Percentiles rank a stretch among this genome's conserved stretches.
phyloP scores from a whole-genome alignment of 1,284 basidiomycete species.

The Cryptococcus hybrid region DNA sequence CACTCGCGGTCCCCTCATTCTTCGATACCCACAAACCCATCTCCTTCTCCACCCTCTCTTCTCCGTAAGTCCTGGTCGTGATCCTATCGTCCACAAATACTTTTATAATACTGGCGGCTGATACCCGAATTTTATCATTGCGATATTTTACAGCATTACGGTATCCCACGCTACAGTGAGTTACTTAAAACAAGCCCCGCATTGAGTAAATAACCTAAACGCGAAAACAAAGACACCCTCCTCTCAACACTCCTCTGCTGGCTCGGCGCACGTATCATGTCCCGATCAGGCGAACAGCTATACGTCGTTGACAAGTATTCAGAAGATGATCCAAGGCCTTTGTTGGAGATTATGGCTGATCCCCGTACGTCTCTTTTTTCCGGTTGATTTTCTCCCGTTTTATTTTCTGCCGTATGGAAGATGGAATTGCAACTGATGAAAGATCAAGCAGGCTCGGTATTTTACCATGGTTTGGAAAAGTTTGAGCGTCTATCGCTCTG shows the following conservation, averaged over 20 bases:
- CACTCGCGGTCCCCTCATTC: slow-evolving; percentile 43
- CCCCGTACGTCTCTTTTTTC: slow-evolving; percentile 59
- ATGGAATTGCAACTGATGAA: background rate
- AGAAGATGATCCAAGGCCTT: slow-evolving; percentile 60
- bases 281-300: slow-evolving; percentile 79
- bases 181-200: background rate
- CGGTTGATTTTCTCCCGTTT: slow-evolving; percentile 6
- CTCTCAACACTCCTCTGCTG: slow-evolving; percentile 60
- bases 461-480: slow-evolving; percentile 67
- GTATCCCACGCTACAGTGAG: slow-evolving; percentile 41
- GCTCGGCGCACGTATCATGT: slow-evolving; percentile 72
- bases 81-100: no score
- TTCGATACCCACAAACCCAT: slow-evolving; percentile 36
- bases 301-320: slow-evolving; percentile 73
- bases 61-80: slow-evolving; percentile 8
- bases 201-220: background rate
- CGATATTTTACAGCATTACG: slow-evolving; percentile 23
- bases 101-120: no score
- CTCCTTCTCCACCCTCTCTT: slow-evolving; percentile 43
- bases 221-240: slow-evolving; percentile 49
- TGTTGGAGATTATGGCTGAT: slow-evolving; percentile 83
- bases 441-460: slow-evolving; percentile 60
- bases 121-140: no score
- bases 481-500: slow-evolving; percentile 68
- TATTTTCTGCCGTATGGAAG: no score